Evolutionary conservation across 768 basidiomycete species (phyloP), one percentile per base, ranked within the genome.

Genomic region (Mycena chlorophos): DNA sequence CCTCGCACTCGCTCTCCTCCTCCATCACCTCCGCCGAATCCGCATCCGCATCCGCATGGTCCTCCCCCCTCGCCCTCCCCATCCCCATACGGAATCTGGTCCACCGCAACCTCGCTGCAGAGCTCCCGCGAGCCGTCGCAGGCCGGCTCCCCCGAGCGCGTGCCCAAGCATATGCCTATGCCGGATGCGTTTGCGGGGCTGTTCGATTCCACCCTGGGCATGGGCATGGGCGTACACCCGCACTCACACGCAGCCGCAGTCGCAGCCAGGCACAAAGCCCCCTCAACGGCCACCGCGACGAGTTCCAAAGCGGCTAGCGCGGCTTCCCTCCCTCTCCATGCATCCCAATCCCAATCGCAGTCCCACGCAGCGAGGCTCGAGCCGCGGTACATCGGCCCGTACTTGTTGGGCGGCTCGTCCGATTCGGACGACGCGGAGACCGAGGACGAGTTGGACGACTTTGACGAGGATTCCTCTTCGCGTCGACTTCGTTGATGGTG

Each of bases 371-470:
- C 54, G 30, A 29, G 20, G 19, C 27, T 45, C 37, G 58, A 22
- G 16, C 55, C 49, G 29, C 60, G 57, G 27, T 69, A 69, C 53
- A 64, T 68, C 55, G 66, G 67, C 16, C 69, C 65, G 29, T 40
- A 60, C 14, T 56, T 68, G 6, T 38, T 62, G 30, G 59, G 63
- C 22, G n/a, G n/a, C n/a, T n/a, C n/a, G n/a, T 30, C 39, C 26
- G 55, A 65, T 43, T 53, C 42, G 23, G 47, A 26, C 23, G 47
- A 26, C 23, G 13, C 60, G 39, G 55, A 59, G 23, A 52, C 51
- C 20, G 66, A 71, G 39, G 67, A 69, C 37, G 66, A 67, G 62
- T 66, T 56, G 57, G 68, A 68, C 8, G 72, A 75, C 10, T 77
- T 78, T 45, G 75, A 75, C n/a, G n/a, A n/a, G n/a, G n/a, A n/a